Evolutionary conservation across 139 green algal species (phyloP), one percentile per base, ranked within the genome.

Genomic region (Coelastrella sp.): DNA sequence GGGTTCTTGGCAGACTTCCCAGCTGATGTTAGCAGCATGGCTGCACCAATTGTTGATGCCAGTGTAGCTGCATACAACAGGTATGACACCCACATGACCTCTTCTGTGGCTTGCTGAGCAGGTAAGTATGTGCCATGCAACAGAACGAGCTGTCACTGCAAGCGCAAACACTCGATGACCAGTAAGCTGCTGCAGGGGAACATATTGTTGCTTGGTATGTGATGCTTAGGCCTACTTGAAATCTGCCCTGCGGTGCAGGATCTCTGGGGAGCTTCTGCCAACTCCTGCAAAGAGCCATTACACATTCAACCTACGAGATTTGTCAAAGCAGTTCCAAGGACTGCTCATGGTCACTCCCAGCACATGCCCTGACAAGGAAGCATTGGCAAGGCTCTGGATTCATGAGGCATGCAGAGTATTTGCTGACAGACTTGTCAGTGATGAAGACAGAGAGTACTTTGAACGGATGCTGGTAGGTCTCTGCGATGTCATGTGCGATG

Each of bases 221-320:
- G n/a, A n/a, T n/a, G n/a, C n/a, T n/a, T n/a, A n/a, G n/a, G n/a
- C n/a, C n/a, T n/a, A n/a, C n/a, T n/a, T n/a, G n/a, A n/a, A n/a
- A n/a, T n/a, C n/a, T n/a, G n/a, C n/a, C n/a, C n/a, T n/a, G n/a
- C 17, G 6, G 1, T 57, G 7, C 51, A 86, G 80, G 67, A 41
- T 77, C 23, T 78, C 60, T 32, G 45, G 69, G 91, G 93, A 94
- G 80, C 96, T 98, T 85, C 82, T 98, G 85, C 95, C 95, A 17
- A 93, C 88, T 23, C 91, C 95, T 30, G 90, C 96, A 67, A 97
- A 97, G 87, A 98, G 96, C 87, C 94, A 97, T 81, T 98, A 98
- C 93, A 89, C 95, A 87, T 98, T 97, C 92, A 98, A 96, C 87
- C 87, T 98, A 83, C 91, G 95, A 7, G 96, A 98, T 71, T 84